Conservation (phyloP, 768 basidiomycete genomes). For the Auricularia sp. region DNA sequence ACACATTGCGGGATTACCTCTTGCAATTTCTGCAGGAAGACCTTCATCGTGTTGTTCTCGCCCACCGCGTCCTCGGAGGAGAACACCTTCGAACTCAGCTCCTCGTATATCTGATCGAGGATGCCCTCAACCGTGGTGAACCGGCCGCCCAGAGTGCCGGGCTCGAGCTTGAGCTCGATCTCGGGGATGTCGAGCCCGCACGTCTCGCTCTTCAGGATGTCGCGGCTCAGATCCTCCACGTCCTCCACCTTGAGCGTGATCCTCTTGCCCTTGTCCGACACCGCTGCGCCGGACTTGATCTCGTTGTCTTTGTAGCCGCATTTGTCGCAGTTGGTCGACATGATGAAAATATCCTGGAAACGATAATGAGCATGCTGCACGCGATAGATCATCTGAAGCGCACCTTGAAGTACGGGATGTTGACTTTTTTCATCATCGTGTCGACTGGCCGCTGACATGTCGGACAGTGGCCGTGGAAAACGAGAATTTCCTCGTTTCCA, state of each 20-base stretch:
- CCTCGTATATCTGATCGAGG: slow-evolving; percentile 88
- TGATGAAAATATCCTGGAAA: slow-evolving; percentile 85
- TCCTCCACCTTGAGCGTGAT: slow-evolving; percentile 89
- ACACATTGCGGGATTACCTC: slow-evolving; percentile 30
- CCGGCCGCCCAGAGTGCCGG: slow-evolving; percentile 91
- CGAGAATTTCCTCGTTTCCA: slow-evolving; percentile 70
- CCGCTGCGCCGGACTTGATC: slow-evolving; percentile 88
- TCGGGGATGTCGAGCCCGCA: slow-evolving; percentile 87
- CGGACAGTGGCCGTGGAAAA: slow-evolving; percentile 81
- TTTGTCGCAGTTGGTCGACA: slow-evolving; percentile 92
- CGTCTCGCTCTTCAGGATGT: slow-evolving; percentile 95
- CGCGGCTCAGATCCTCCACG: slow-evolving; percentile 81
- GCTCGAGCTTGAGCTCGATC: slow-evolving; percentile 82
- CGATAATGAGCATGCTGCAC: neutral
- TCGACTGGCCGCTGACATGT: slow-evolving; percentile 76
- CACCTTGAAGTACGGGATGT: slow-evolving; percentile 96
- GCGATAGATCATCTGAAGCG: too few species aligned
- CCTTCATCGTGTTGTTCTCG: slow-evolving; percentile 47
- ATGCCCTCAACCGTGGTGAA: slow-evolving; percentile 98
- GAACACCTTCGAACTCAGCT: slow-evolving; percentile 82
- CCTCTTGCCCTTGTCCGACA: slow-evolving; percentile 76
- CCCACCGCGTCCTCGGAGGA: slow-evolving; percentile 56
- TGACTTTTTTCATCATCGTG: slow-evolving; percentile 93
- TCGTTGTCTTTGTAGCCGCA: slow-evolving; percentile 98
- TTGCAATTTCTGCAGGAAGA: slow-evolving; percentile 70